Conservation (phyloP, 805 yeast species). For the Hanseniaspora hatyaiensis region DNA sequence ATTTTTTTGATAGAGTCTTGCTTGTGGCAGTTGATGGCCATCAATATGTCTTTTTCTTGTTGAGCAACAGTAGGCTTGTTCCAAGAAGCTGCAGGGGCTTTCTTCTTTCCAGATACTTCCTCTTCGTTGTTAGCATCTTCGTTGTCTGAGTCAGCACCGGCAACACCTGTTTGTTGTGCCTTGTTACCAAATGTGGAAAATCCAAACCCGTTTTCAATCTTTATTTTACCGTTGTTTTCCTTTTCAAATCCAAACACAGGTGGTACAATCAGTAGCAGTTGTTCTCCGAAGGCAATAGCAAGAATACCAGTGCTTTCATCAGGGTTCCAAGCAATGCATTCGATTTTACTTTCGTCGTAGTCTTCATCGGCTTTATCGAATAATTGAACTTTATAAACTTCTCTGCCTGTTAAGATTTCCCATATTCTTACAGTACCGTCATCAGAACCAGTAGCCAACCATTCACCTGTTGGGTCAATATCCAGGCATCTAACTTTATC, state of each 20-base stretch:
- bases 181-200: constrained; percentile 51
- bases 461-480: constrained; percentile 79
- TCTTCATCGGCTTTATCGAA: constrained; percentile 40
- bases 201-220: constrained; percentile 87
- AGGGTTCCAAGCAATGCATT: constrained; percentile 84
- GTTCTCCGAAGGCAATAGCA: constrained; percentile 75
- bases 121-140: constrained; percentile 31
- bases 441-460: constrained; percentile 96
- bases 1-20: constrained; percentile 56
- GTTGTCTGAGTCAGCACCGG: constrained; percentile 26
- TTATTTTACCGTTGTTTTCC: constrained; percentile 67
- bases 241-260: constrained; percentile 81
- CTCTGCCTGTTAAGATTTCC: constrained; percentile 93
- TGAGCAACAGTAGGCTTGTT: constrained; percentile 56
- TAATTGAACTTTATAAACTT: constrained; percentile 56
- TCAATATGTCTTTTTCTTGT: constrained; percentile 58
- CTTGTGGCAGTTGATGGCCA: constrained; percentile 53
- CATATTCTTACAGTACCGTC: constrained; percentile 93
- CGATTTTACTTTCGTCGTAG: constrained; percentile 57
- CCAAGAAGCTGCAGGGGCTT: constrained; percentile 65
- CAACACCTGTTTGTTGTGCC: constrained; percentile 19
- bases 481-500: constrained; percentile 73
- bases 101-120: constrained; percentile 30
- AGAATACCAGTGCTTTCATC: constrained; percentile 59
- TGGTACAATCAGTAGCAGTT: constrained; percentile 68